Evolutionary conservation across 805 yeast species (phyloP).

Genomic region (Suhomyces tanzawaensis): DNA sequence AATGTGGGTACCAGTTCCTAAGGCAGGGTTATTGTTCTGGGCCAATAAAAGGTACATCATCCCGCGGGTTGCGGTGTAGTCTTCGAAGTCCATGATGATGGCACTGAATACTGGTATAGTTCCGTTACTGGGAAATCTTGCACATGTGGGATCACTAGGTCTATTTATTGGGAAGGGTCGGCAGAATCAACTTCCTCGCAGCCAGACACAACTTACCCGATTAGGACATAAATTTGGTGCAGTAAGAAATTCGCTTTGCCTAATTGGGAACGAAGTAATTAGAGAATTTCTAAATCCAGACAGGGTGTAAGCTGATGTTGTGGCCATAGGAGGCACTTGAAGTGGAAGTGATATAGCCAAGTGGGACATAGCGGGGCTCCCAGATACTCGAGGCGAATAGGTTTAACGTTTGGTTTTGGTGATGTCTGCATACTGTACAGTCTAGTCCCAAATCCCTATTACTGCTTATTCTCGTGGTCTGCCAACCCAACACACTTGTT

Average conservation of each 20-base stretch:
- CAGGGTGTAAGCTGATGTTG: not conserved
- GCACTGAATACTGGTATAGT: not conserved
- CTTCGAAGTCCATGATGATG: conserved; percentile 4
- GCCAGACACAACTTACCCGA: not conserved
- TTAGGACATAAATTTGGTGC: conserved; percentile 2
- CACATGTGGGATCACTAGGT: not conserved
- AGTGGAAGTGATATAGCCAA: not conserved
- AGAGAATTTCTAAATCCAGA: not conserved
- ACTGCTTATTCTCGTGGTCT: too few relatives aligned
- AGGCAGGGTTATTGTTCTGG: conserved; percentile 30
- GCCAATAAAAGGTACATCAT: conserved; percentile 26
- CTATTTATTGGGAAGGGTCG: not conserved
- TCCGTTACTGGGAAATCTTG: not conserved
- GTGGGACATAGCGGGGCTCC: too few relatives aligned
- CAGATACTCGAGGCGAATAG: too few relatives aligned
- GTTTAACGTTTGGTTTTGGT: too few relatives aligned
- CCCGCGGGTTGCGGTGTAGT: conserved; percentile 29
- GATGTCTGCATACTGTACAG: too few relatives aligned
- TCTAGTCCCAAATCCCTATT: too few relatives aligned
- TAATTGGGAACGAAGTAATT: not conserved
- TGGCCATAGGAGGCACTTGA: not conserved
- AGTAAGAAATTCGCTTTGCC: not conserved
- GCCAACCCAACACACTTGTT: too few relatives aligned
- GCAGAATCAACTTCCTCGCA: not conserved
- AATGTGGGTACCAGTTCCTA: conserved; percentile 29